Conservation (phyloP, 2,329 filamentous ascomycete genomes). For the Penicillium sp. region DNA sequence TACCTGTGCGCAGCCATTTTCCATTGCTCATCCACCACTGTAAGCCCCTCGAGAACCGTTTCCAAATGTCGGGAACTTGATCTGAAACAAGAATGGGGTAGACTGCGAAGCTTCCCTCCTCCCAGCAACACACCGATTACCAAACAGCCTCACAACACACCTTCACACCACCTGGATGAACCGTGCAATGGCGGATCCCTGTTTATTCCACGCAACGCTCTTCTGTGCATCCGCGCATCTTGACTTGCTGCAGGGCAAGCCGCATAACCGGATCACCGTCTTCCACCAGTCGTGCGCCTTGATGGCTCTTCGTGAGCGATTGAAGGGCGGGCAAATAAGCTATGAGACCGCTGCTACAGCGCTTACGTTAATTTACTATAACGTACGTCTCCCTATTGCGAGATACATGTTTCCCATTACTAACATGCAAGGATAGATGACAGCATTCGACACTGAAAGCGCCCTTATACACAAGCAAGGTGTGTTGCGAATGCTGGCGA, state of each 20-base stretch:
- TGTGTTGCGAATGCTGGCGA: neutral
- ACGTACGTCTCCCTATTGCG: neutral
- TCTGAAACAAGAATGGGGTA: neutral
- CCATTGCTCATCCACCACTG: neutral
- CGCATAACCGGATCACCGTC: neutral
- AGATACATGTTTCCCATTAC: neutral
- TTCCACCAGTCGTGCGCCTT: neutral
- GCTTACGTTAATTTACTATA: neutral
- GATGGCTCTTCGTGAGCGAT: neutral
- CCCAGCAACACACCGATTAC: neutral
- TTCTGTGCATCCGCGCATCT: slow-evolving; percentile 1
- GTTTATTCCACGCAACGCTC: slow-evolving; percentile 1
- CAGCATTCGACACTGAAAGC: neutral
- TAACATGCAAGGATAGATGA: neutral
- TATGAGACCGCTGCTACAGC: neutral
- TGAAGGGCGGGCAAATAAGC: neutral
- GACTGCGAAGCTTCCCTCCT: neutral
- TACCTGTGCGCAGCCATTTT: neutral
- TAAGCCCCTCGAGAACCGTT: neutral
- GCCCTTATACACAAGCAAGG: neutral
- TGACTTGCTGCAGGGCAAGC: neutral
- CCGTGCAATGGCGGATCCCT: slow-evolving; percentile 1
- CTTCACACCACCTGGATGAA: neutral
- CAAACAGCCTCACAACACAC: neutral
- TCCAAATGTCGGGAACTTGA: neutral